Percentiles rank a stretch among this genome's conserved stretches.
phyloP scores from a whole-genome alignment of 208 protist species.

The Trypanosomatidae sp. region DNA sequence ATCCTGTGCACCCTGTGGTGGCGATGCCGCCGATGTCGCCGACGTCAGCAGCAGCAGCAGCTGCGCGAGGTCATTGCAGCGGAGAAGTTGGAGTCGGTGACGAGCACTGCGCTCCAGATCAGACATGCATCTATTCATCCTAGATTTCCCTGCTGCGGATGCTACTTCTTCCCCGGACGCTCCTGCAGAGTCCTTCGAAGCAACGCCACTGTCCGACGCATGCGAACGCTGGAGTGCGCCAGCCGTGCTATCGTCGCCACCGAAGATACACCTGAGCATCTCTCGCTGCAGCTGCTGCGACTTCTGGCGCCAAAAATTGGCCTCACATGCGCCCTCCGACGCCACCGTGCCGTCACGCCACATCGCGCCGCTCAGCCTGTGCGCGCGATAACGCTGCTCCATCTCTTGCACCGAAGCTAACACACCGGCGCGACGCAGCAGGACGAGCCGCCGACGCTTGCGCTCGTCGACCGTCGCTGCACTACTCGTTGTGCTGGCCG shows the following conservation, averaged over 20 bases:
- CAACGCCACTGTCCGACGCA: background rate
- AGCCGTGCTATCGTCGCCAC: background rate
- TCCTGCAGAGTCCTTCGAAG: background rate
- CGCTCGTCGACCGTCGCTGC: background rate
- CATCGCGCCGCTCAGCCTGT: background rate
- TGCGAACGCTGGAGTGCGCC: background rate
- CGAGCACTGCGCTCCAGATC: constrained; percentile 14
- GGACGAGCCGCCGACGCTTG: constrained; percentile 3
- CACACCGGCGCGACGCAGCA: constrained; percentile 16
- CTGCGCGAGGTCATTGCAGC: constrained; percentile 21
- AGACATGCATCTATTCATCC: background rate
- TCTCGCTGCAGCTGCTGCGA: background rate
- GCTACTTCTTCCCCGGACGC: too few species aligned
- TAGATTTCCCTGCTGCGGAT: background rate
- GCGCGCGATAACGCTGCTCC: background rate
- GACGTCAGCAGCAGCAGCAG: constrained; percentile 8
- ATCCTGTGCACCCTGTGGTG: background rate
- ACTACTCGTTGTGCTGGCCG: background rate
- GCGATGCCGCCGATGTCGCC: background rate
- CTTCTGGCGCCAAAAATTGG: background rate
- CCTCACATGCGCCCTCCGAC: background rate
- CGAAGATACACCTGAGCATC: constrained; percentile 1
- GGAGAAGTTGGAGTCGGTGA: constrained; percentile 18
- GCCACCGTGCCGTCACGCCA: background rate
- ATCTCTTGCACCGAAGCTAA: constrained; percentile 6